Percentiles rank a stretch among this genome's conserved stretches.
Evolutionary conservation across 176 grass and related monocot species (phyloP).

Genomic region (Puya raimondii): DNA sequence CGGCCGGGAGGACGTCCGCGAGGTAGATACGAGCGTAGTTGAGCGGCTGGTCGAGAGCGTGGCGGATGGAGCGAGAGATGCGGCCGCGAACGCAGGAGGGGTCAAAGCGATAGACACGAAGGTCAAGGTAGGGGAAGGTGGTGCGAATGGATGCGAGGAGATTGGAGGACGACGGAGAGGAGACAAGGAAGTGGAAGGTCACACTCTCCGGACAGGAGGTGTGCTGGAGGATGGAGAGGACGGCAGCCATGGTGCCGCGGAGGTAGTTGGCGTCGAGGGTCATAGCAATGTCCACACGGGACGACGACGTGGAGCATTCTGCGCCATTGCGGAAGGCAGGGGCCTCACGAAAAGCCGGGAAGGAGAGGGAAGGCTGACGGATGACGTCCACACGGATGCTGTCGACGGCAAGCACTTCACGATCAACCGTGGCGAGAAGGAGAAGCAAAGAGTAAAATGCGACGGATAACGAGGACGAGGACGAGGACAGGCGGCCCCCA

Average conservation of each 20-base stretch:
- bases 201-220: constrained; percentile 72
- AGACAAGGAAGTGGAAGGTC: constrained; percentile 66
- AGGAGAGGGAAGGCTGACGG: constrained; percentile 10
- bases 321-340: constrained; percentile 62
- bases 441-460: background rate
- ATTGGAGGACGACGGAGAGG: background rate
- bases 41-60: constrained; percentile 63
- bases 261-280: constrained; percentile 95
- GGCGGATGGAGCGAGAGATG: constrained; percentile 64
- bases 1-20: constrained; percentile 39
- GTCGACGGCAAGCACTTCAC: background rate
- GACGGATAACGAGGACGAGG: background rate
- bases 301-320: constrained; percentile 23
- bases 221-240: constrained; percentile 91
- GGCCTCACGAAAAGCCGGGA: constrained; percentile 42
- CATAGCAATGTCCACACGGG: constrained; percentile 66
- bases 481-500: background rate
- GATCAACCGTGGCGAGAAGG: constrained; percentile 11
- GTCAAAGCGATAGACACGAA: constrained; percentile 57
- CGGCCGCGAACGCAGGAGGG: constrained; percentile 46
- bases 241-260: constrained; percentile 64
- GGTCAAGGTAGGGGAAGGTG: constrained; percentile 42
- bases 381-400: constrained; percentile 44
- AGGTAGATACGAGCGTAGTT: constrained; percentile 82
- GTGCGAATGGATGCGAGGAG: constrained; percentile 36